These are phyloP conservation scores for Xerocomus nothofagi DNA, from an alignment of 1,284 basidiomycete species.

Conservation along the genomic window DNA sequence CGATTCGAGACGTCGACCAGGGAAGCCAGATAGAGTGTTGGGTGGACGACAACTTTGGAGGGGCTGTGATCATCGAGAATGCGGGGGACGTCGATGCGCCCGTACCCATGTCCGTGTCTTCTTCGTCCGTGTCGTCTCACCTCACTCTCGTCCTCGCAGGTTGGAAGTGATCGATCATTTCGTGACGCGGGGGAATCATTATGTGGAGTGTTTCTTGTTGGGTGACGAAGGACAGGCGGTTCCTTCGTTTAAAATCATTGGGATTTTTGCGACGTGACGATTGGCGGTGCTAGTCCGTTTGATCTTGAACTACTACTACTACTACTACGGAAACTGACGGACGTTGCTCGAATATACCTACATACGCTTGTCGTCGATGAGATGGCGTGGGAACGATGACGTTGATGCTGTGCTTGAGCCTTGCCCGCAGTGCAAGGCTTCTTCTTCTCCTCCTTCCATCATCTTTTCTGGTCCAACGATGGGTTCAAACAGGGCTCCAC, in stretches of 20 bases:
- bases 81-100: conserved; percentile 51
- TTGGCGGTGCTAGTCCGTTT: background rate
- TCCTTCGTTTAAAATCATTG: conserved; percentile 82
- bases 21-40: conserved; percentile 77
- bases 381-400: conserved; percentile 30
- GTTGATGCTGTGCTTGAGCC: conserved; percentile 15
- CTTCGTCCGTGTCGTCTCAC: background rate
- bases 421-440: too few species aligned
- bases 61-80: conserved; percentile 65
- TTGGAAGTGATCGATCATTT: conserved; percentile 76
- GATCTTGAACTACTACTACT: too few species aligned
- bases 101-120: conserved; percentile 53
- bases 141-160: too few species aligned
- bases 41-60: conserved; percentile 78
- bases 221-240: conserved; percentile 79
- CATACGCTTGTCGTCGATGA: too few species aligned
- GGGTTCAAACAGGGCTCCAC: conserved; percentile 14
- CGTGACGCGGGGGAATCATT: conserved; percentile 79
- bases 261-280: conserved; percentile 69
- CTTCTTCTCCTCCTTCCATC: too few species aligned
- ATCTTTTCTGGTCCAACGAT: conserved; percentile 15
- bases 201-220: conserved; percentile 77
- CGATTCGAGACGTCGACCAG: conserved; percentile 49
- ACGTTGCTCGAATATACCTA: too few species aligned
- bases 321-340: too few species aligned